Evolutionary conservation across 495 filamentous ascomycete genomes (phyloP), one percentile per base, ranked within the genome.

Genomic region (Podospora fimiseda): DNA sequence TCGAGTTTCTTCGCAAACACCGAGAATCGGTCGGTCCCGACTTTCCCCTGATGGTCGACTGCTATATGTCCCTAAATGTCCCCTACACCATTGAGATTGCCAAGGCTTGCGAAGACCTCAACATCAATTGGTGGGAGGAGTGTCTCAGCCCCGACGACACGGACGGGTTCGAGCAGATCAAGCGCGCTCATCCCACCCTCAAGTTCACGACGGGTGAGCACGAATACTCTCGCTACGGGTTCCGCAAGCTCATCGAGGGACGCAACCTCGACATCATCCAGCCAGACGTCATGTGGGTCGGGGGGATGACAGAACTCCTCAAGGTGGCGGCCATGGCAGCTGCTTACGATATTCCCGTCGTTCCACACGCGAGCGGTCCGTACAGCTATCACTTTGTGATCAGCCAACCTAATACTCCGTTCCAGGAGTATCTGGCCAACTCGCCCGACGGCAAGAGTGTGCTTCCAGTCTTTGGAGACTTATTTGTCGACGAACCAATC

Each of bases 91-190:
- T 96, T 55, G 84, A 95, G 67, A 76, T 96, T 11, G 90, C 86
- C 36, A 87, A 89, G 69, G 86, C 85, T 43, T 86, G 84, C 48
- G 69, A 84, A 50, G 82, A 89, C 39, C 79, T 96, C 52, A 79
- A 93, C 69, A 92, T 95, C 65, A 86, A 95, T 73, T 95, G 90
- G 90, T 95, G 88, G 88, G 90, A 96, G 75, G 90, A 95, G 71
- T 93, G 89, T 54, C 74, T 95, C 41, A 84, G 80, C 24, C 90
- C 90, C 2, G 90, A 95, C 68, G 90, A 96, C 71, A 87, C 87
- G 51, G 90, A 94, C 56, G 90, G 90, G 46, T 92, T 91, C 60
- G 84, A 83, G 43, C 81, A 87, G 62, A 80, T 96, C 69, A 96
- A 96, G 74, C 80, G 83, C 39, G 90, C 90, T 3, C 88, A 94